Base-by-base conservation (phyloP, 108 stramenopile species). In the Seminavis robusta region DNA sequence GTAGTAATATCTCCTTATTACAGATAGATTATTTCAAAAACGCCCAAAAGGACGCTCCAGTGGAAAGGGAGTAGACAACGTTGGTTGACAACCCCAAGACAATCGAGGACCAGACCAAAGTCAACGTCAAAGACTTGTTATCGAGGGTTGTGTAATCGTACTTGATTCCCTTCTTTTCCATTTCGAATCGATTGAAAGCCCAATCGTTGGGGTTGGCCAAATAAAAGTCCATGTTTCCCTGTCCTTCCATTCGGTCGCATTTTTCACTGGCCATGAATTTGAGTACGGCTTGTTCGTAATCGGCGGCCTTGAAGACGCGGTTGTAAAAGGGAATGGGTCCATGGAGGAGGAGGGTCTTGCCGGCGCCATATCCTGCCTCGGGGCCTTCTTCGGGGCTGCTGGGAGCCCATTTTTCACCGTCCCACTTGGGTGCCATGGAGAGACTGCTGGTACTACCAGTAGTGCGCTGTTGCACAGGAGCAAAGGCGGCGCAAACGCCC, bases 141-240 rank as follows among this genome's bases (percentile, higher is more conserved):
- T 62, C 33, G 31, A 74, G 21, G 33, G 50, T 38, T 17, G 37
- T 28, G 41, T 75, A 75, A 37, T 75, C 60, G 17, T 21, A 17
- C 51, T 65, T 65, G 9, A 51, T 47, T 49, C 78, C 78, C 9
- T 67, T 82, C 20, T 57, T 66, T 34, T 76, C 73, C 61, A 75
- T 71, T 38, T 70, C 76, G 68, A 74, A 63, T 50, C 83, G 75
- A 46, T 81, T 73, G 49, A 74, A 88, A 17, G 77, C 71, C 86
- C 86, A 87, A 61, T 83, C 82, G 7, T 61, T 17, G 11, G 84
- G 74, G 46, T 81, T 81, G 49, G 74, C 71, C 9, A 85, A 63
- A 55, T 77, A 86, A 15, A 78, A 78, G 44, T 86, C 84, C 84
- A 86, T 86, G 44, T 86, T 82, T 2, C 81, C 84, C 40, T 82